phyloP scores from a whole-genome alignment of 768 basidiomycete genomes.

The Inosperma sp. region DNA sequence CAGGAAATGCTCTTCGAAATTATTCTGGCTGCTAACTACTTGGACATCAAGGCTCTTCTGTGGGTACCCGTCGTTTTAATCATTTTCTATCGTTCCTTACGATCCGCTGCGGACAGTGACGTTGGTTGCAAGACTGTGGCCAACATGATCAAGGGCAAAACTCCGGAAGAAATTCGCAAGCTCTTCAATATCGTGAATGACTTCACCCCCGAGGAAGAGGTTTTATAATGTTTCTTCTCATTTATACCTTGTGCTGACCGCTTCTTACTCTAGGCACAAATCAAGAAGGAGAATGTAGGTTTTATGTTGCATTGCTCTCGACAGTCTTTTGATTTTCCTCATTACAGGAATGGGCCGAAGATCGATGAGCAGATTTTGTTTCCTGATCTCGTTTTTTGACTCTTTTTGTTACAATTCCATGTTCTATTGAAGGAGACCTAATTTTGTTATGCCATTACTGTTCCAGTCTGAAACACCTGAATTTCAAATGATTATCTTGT shows the following conservation, averaged over 20 bases:
- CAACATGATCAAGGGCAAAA: conserved; percentile 99
- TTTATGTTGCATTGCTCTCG: conserved; percentile 2
- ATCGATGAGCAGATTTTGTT: conserved; percentile 51
- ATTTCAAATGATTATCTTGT: not conserved
- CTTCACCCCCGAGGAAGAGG: conserved; percentile 99
- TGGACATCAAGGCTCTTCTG: conserved; percentile 98
- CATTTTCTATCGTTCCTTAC: not conserved
- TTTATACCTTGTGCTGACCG: conserved; percentile 14
- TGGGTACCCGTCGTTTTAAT: conserved; percentile 41
- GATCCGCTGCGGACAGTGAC: conserved; percentile 49
- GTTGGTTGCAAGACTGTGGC: conserved; percentile 99
- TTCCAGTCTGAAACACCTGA: too few relatives aligned
- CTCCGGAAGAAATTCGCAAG: conserved; percentile 98
- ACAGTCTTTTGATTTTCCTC: conserved; percentile 17
- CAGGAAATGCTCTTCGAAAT: conserved; percentile 99
- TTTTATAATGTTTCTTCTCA: conserved; percentile 25
- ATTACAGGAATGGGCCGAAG: conserved; percentile 87
- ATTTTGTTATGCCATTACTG: too few relatives aligned
- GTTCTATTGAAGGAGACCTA: too few relatives aligned
- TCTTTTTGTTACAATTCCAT: conserved; percentile 22
- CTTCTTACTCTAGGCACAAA: conserved; percentile 67
- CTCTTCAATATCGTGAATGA: conserved; percentile 97
- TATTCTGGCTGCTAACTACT: conserved; percentile 98
- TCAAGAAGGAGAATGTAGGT: conserved; percentile 98
- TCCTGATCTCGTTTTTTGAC: conserved; percentile 18